These are phyloP conservation scores for Solanum chacoense DNA, from an alignment of 305 asterid genomes.

Conservation along the genomic window DNA sequence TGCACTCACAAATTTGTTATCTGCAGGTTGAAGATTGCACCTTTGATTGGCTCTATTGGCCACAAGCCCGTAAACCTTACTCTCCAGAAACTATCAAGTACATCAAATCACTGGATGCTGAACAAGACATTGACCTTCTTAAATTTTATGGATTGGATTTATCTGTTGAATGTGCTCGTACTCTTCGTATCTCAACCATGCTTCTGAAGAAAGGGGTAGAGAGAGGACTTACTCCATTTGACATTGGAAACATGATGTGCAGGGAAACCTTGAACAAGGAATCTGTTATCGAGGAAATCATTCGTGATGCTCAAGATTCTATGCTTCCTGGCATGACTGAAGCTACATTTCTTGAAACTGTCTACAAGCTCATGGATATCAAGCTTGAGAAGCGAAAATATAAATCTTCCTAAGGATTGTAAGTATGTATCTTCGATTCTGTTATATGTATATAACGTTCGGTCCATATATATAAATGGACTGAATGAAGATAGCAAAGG, in stretches of 20 bases:
- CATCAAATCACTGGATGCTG: constrained; percentile 51
- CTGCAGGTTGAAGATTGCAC: constrained; percentile 71
- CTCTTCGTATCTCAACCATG: constrained; percentile 57
- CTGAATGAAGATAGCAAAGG: constrained; percentile 2
- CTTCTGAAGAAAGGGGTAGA: constrained; percentile 60
- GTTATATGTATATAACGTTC: constrained; percentile 3
- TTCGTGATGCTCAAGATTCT: constrained; percentile 29
- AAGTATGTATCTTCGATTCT: neutral
- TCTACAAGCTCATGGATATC: constrained; percentile 38
- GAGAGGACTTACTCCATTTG: constrained; percentile 44
- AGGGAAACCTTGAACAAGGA: constrained; percentile 52
- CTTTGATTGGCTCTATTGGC: constrained; percentile 80
- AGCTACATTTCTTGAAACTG: constrained; percentile 35
- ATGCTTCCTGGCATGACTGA: constrained; percentile 43
- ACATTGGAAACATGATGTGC: constrained; percentile 62
- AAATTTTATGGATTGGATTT: constrained; percentile 41
- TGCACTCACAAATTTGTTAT: neutral
- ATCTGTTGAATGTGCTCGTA: constrained; percentile 40
- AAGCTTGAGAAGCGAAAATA: constrained; percentile 26
- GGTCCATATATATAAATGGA: constrained; percentile 9
- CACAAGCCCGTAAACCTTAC: constrained; percentile 54
- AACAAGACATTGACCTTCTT: constrained; percentile 39
- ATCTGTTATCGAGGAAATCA: constrained; percentile 46
- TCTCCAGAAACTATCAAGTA: constrained; percentile 37
- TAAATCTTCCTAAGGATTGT: constrained; percentile 1